phyloP scores from a whole-genome alignment of 2,329 filamentous ascomycete genomes.

The Raffaelea ambrosiae region DNA sequence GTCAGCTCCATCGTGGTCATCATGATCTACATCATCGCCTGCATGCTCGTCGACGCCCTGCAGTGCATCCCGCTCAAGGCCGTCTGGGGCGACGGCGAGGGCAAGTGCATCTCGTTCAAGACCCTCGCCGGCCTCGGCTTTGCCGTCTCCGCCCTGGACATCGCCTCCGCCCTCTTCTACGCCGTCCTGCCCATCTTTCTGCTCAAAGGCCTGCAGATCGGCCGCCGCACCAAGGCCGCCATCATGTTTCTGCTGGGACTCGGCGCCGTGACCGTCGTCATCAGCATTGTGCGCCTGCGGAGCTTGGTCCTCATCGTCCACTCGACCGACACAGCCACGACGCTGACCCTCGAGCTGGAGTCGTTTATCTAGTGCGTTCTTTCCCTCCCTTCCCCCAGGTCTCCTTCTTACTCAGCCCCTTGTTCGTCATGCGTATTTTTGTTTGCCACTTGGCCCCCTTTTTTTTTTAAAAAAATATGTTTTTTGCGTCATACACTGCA shows the following conservation, averaged over 20 bases:
- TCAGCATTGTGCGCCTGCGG: neutral
- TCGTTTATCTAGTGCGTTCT: neutral
- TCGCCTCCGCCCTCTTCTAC: neutral
- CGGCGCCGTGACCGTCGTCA: neutral
- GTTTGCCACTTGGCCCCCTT: no score
- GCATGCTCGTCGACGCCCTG: neutral
- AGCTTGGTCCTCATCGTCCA: neutral
- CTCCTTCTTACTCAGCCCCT: neutral
- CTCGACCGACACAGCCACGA: neutral
- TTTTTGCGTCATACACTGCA: no score
- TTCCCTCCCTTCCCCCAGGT: neutral
- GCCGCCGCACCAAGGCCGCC: neutral
- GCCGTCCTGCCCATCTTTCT: neutral
- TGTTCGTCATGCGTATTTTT: neutral
- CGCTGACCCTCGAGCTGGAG: neutral
- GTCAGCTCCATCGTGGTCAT: neutral
- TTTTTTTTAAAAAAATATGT: no score
- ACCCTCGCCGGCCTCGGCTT: neutral
- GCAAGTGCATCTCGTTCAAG: neutral
- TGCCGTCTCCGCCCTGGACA: neutral
- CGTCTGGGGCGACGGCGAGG: slow-evolving; percentile 1
- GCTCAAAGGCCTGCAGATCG: slow-evolving; percentile 1
- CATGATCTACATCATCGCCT: neutral
- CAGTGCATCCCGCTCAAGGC: neutral
- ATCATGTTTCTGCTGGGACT: neutral